Percentiles rank a stretch among this genome's conserved stretches.
Evolutionary conservation across 139 green algal species (phyloP).

Genomic region (Pleodorina starrii): DNA sequence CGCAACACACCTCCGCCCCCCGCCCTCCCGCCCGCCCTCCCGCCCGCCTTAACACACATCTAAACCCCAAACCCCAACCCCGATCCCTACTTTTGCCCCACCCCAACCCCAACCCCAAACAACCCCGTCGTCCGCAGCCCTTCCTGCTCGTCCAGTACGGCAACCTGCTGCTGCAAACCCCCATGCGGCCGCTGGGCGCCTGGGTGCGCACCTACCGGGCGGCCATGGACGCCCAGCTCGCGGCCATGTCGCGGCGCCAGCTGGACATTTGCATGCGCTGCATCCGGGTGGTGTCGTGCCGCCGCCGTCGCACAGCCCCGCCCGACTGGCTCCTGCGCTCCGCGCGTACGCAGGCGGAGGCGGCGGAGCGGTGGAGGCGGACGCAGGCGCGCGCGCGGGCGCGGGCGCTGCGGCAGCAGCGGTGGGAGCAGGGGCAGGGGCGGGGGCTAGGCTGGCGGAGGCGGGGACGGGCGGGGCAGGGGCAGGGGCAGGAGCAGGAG

Average conservation of each 20-base stretch:
- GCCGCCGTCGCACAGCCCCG: not conserved
- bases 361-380: not conserved
- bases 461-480: not conserved
- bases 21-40: not conserved
- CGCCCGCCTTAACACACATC: not conserved
- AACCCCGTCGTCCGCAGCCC: not conserved
- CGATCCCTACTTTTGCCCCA: not conserved
- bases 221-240: not conserved
- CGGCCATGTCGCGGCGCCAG: not conserved
- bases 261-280: not conserved
- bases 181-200: not conserved
- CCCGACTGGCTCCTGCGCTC: not conserved
- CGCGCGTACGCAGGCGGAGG: not conserved
- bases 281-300: not conserved
- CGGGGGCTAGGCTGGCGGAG: not conserved
- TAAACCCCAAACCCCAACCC: not conserved
- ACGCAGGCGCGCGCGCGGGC: not conserved
- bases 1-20: not conserved
- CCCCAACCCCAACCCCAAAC: not conserved
- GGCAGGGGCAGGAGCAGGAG: not conserved
- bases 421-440: not conserved
- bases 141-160: not conserved
- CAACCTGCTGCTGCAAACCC: not conserved
- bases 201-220: slow-evolving; percentile 15
- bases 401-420: not conserved